A percentile compares a stretch with the other conserved stretches of the same genome.
phyloP scores from a whole-genome alignment of 352 stramenopile species.

The Peronospora farinosa region DNA sequence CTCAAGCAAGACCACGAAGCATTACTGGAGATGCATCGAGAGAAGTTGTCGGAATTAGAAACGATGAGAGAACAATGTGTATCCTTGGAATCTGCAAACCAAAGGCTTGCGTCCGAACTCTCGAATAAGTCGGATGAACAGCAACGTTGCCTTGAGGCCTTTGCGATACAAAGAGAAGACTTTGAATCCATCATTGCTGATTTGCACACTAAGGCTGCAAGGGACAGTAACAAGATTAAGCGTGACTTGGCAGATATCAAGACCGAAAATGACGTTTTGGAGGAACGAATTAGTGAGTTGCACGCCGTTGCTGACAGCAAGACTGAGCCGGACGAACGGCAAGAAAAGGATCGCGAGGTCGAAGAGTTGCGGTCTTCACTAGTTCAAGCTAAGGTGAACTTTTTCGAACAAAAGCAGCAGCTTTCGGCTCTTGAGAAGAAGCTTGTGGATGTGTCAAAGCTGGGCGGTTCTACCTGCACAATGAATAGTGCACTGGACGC shows the following conservation, averaged over 20 bases:
- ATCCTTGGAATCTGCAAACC: conserved; percentile 22
- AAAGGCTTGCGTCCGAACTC: conserved; percentile 26
- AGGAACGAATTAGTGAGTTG: conserved; percentile 50
- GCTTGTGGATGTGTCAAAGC: conserved; percentile 42
- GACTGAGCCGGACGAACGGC: conserved; percentile 31
- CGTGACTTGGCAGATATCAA: conserved; percentile 40
- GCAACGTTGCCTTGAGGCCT: conserved; percentile 18
- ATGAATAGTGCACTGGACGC: conserved; percentile 32
- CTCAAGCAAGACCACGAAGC: conserved; percentile 57
- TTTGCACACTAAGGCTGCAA: conserved; percentile 16
- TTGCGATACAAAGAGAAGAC: conserved; percentile 37
- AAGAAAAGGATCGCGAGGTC: conserved; percentile 49
- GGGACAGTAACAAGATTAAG: conserved; percentile 31
- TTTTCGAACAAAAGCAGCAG: conserved; percentile 49
- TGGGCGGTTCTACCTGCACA: conserved; percentile 16
- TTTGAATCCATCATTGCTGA: conserved; percentile 26
- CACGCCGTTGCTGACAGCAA: conserved; percentile 31
- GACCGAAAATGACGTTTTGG: conserved; percentile 51
- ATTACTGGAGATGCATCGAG: conserved; percentile 30
- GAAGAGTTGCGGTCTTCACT: conserved; percentile 48
- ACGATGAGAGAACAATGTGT: conserved; percentile 25
- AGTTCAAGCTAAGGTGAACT: conserved; percentile 54
- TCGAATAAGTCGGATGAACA: conserved; percentile 22
- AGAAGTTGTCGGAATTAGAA: conserved; percentile 33
- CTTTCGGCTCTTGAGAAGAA: conserved; percentile 52